phyloP scores from a whole-genome alignment of 2,329 filamentous ascomycete genomes.

The Aspergillus sp. region DNA sequence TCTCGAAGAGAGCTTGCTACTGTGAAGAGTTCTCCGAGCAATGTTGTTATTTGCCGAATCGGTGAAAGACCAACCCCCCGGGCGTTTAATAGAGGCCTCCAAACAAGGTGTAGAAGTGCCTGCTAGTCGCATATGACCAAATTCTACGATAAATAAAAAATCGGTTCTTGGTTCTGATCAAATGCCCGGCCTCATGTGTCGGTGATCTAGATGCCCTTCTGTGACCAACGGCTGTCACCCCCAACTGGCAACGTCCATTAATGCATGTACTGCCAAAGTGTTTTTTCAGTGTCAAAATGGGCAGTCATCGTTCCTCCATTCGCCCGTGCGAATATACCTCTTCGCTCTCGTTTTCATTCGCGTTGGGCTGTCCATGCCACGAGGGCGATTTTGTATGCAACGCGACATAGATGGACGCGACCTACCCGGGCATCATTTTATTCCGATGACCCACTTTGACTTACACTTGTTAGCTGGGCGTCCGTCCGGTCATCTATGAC shows the following conservation, averaged over 20 bases:
- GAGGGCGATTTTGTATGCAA: background rate
- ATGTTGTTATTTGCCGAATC: background rate
- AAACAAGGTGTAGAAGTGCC: background rate
- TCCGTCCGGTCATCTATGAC: constrained; percentile 1
- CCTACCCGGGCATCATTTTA: background rate
- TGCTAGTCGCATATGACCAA: background rate
- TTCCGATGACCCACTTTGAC: background rate
- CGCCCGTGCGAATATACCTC: background rate
- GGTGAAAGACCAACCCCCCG: background rate
- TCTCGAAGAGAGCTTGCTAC: background rate
- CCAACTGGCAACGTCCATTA: background rate
- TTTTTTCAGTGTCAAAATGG: background rate
- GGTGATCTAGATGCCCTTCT: background rate
- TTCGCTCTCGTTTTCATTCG: background rate
- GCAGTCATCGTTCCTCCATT: background rate
- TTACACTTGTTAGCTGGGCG: background rate
- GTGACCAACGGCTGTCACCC: background rate
- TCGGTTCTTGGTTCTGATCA: background rate
- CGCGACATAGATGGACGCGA: background rate
- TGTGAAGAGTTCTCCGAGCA: background rate
- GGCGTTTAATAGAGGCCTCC: background rate
- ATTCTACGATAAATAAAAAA: background rate
- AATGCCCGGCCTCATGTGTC: background rate
- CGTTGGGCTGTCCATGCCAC: background rate
- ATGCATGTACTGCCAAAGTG: constrained; percentile 1